A percentile compares a stretch with the other conserved stretches of the same genome.
These are phyloP conservation scores for Streptanthus diversifolius DNA, from an alignment of 345 rosid species.

Conservation along the genomic window DNA sequence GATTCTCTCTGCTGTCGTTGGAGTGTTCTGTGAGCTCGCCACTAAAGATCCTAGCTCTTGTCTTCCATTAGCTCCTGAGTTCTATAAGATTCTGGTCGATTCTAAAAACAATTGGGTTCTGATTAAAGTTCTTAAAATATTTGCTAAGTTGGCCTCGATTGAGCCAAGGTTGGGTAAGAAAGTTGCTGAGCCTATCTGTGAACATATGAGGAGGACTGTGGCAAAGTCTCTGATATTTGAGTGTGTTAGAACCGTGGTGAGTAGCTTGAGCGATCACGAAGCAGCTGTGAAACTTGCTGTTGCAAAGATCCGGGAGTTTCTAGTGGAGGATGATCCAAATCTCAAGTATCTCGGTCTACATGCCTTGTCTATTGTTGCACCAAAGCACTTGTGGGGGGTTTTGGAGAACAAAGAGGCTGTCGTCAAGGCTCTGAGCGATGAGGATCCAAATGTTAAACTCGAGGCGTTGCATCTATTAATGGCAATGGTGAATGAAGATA, in stretches of 20 bases:
- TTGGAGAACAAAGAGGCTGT: constrained; percentile 83
- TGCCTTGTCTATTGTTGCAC: constrained; percentile 59
- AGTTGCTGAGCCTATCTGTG: constrained; percentile 80
- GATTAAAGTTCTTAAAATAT: constrained; percentile 81
- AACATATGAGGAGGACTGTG: constrained; percentile 78
- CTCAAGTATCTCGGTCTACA: constrained; percentile 91
- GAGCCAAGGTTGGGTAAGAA: constrained; percentile 86
- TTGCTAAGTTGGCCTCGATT: constrained; percentile 61
- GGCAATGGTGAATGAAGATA: constrained; percentile 82
- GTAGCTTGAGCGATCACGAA: constrained; percentile 76
- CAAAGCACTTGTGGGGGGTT: constrained; percentile 71
- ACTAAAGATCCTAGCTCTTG: constrained; percentile 63
- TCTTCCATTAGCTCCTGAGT: constrained; percentile 83
- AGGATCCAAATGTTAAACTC: constrained; percentile 69
- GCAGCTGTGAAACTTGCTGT: constrained; percentile 79
- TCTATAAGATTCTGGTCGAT: constrained; percentile 70
- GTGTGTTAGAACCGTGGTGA: constrained; percentile 73
- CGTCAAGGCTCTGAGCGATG: constrained; percentile 75
- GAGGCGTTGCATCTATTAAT: constrained; percentile 77
- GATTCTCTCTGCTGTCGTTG: constrained; percentile 61
- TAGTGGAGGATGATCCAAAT: constrained; percentile 79
- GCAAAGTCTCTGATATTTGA: constrained; percentile 85
- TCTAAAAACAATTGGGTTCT: constrained; percentile 88
- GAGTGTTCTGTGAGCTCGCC: constrained; percentile 79
- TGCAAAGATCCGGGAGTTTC: constrained; percentile 55